Evolutionary conservation across 2,329 filamentous ascomycete genomes (phyloP), one percentile per base, ranked within the genome.

Genomic region (Trichoderma atroviride): DNA sequence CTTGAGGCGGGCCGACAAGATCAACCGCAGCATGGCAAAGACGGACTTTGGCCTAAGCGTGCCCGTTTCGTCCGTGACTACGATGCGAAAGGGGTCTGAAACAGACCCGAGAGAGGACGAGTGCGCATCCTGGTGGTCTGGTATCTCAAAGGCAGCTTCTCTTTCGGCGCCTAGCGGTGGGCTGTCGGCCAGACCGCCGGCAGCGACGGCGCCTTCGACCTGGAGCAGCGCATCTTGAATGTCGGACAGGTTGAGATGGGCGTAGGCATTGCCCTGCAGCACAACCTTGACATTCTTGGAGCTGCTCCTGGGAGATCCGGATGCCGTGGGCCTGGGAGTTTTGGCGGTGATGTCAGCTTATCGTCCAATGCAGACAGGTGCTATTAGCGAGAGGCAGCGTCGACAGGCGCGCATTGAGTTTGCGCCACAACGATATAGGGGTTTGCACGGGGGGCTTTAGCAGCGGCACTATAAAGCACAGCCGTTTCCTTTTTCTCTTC

Each of bases 201-300:
- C 57, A 6, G 60, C 47, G 37, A 53, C 59, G 16, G 63, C 37
- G 0, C 65, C 65, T 59, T 80, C 79, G 11, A 81, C 73, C 55
- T 76, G 75, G 31, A 79, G 66, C 40, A 81, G 75, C 27, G 76
- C 79, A 69, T 80, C 77, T 56, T 79, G 75, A 13, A 81, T 73
- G 5, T 75, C 71, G 43, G 76, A 75, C 29, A 79, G 74, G 56
- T 78, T 79, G n/a, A 81, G 77, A 67, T 81, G 79, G 27, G 79
- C 75, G 60, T 81, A 81, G 19, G 78, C 60, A 55, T 40, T 53
- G 29, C 66, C 69, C 29, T 70, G 52, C 29, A 70, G 53, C 22
- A 69, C 66, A 19, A 70, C 66, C 65, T 60, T 69, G 65, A 70
- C 59, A 24, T 65, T 65, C 24, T 40, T 65, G 19, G 52, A 60